Percentiles rank a stretch among this genome's conserved stretches.
phyloP scores from a whole-genome alignment of 148 eudicot species.

The Limonium bicolor region DNA sequence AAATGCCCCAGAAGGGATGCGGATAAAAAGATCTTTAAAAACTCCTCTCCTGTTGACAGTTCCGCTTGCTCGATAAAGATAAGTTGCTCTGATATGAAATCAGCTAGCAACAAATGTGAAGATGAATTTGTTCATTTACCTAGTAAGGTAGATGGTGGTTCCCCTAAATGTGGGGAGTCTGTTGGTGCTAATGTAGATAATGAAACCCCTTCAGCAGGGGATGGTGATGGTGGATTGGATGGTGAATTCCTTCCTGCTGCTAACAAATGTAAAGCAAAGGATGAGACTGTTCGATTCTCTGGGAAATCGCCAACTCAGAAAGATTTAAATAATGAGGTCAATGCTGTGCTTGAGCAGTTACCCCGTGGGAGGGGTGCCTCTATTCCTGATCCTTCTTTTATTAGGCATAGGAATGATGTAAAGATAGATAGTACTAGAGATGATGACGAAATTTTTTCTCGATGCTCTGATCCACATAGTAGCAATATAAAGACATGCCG shows the following conservation, averaged over 20 bases:
- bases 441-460: conserved; percentile 77
- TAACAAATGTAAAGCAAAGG: conserved; percentile 26
- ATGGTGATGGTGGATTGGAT: conserved; percentile 22
- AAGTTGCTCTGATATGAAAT: conserved; percentile 25
- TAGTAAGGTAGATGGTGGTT: conserved; percentile 23
- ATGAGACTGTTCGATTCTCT: conserved; percentile 13
- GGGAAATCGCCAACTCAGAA: conserved; percentile 23
- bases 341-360: no score
- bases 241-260: conserved; percentile 20
- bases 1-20: conserved; percentile 18
- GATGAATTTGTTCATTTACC: conserved; percentile 12
- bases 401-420: conserved; percentile 47
- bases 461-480: conserved; percentile 31
- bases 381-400: conserved; percentile 38
- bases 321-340: conserved; percentile 38
- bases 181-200: conserved; percentile 24
- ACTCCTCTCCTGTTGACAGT: conserved; percentile 25
- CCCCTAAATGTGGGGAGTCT: conserved; percentile 27
- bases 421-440: conserved; percentile 62
- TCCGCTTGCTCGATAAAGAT: conserved; percentile 31
- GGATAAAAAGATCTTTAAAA: conserved; percentile 21
- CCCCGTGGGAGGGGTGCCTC: conserved; percentile 36
- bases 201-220: conserved; percentile 19
- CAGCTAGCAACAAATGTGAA: conserved; percentile 12
- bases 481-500: conserved; percentile 39